Base-by-base conservation (phyloP, 495 filamentous ascomycete genomes). In the Cercophora samala region DNA sequence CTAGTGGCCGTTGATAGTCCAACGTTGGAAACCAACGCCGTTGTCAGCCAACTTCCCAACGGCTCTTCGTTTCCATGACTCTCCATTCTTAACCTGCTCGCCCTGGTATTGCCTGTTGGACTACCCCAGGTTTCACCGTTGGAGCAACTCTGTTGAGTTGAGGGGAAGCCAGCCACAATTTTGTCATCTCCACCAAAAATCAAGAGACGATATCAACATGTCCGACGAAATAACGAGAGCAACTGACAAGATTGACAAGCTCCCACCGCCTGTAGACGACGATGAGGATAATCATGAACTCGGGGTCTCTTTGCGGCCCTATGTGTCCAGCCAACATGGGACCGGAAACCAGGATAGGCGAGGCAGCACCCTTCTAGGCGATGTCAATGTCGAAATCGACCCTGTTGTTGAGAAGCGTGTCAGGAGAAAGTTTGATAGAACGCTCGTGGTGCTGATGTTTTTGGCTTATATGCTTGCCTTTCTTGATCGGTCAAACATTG, bases 401-500 rank as follows among this genome's bases (percentile, higher is more conserved):
- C 58, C 58, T 18, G 24, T 18, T 17, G 17, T 18, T 18, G 58
- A 60, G 17, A 25, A 8, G 17, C 58, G 24, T 6, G 22, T 60
- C 23, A 24, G 58, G 22, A 23, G 58, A 8, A 60, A 60, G 18
- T 60, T 60, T 26, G 58, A 60, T 11, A 23, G 23, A 4, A 29
- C 24, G 24, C 26, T 60, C 13, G 26, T 60, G 0, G 22, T 29
- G 22, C 23, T 60, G 9, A 22, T 60, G 24, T 60, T 60, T 60
- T 29, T 23, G 23, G 23, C 58, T 29, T 60, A 63, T 24, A 37
- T 91, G 4, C 78, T 91, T 32, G 78, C 88, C 5, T 88, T 88
- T 66, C 78, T 92, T 13, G 90, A 91, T 70, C 84, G 90, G 58
- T 89, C 86, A 37, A 91, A 91, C 66, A 87, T 75, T 63, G 88